phyloP scores from a whole-genome alignment of 2,329 filamentous ascomycete genomes.

The Stagonosporopsis tanaceti region DNA sequence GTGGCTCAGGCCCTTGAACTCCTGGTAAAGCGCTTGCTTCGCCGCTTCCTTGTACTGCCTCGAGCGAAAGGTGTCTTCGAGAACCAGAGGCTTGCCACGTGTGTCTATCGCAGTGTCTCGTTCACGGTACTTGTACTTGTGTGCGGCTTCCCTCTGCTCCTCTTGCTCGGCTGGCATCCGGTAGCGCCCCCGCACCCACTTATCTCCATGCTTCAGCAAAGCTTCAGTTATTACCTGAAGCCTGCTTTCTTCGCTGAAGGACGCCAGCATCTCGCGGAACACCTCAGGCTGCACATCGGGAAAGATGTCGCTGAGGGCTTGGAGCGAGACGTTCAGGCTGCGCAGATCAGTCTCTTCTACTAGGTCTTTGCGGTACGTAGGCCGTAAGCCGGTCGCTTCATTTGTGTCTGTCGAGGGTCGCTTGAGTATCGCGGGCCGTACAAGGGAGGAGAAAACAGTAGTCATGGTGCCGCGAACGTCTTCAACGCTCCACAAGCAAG shows the following conservation, averaged over 20 bases:
- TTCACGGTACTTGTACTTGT: slow-evolving; percentile 46
- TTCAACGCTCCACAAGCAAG: slow-evolving; percentile 14
- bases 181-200: slow-evolving; percentile 74
- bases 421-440: slow-evolving; percentile 35
- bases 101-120: slow-evolving; percentile 42
- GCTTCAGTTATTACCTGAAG: slow-evolving; percentile 80
- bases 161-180: slow-evolving; percentile 47
- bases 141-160: slow-evolving; percentile 43
- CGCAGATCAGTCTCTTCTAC: slow-evolving; percentile 68
- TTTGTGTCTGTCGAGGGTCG: slow-evolving; percentile 23
- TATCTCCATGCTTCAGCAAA: slow-evolving; percentile 74
- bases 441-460: slow-evolving; percentile 48
- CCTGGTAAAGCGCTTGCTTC: slow-evolving; percentile 71
- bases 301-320: slow-evolving; percentile 74
- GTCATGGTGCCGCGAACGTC: slow-evolving; percentile 35
- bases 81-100: slow-evolving; percentile 56
- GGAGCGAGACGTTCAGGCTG: slow-evolving; percentile 74
- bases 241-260: slow-evolving; percentile 77
- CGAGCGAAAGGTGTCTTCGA: slow-evolving; percentile 72
- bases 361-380: slow-evolving; percentile 20
- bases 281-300: slow-evolving; percentile 84
- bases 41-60: slow-evolving; percentile 73
- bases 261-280: slow-evolving; percentile 80
- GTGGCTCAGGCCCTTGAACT: slow-evolving; percentile 77
- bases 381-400: slow-evolving; percentile 15